Evolutionary conservation across 1,284 basidiomycete genomes (phyloP).

Genomic region (Ganoderma multipileum): DNA sequence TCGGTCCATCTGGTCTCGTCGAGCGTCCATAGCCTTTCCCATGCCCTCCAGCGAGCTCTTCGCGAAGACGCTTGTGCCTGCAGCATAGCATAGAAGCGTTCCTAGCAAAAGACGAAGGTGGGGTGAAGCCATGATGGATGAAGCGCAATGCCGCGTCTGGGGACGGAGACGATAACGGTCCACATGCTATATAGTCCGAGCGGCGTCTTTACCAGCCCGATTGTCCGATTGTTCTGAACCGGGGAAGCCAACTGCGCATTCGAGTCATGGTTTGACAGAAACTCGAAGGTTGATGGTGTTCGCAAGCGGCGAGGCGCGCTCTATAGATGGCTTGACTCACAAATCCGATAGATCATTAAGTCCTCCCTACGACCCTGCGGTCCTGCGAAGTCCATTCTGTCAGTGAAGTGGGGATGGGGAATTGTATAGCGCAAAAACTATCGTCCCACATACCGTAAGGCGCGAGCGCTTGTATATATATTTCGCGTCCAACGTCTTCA

Average conservation of each 20-base stretch:
- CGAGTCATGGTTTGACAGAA: not conserved
- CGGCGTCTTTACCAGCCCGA: not conserved
- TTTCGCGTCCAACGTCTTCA: too few species aligned
- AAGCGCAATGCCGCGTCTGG: constrained; percentile 3
- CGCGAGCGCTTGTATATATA: not conserved
- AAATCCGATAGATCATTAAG: not conserved
- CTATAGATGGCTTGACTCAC: not conserved
- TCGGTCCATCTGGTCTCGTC: constrained; percentile 53
- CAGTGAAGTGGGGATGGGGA: not conserved
- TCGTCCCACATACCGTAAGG: not conserved
- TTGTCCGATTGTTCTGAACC: not conserved
- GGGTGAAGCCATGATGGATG: constrained; percentile 8
- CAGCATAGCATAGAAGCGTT: constrained; percentile 3
- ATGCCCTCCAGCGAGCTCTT: constrained; percentile 44
- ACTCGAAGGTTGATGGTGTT: not conserved
- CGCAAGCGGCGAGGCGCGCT: not conserved
- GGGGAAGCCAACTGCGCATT: not conserved
- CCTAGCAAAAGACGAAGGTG: constrained; percentile 2
- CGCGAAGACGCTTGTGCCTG: constrained; percentile 13
- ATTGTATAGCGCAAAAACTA: not conserved
- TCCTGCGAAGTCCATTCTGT: not conserved
- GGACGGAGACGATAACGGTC: not conserved
- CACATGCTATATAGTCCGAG: not conserved
- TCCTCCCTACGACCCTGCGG: not conserved
- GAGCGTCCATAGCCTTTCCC: constrained; percentile 50